Evolutionary conservation across 805 yeast species (phyloP).

Genomic region (Ogataea paraovalis): DNA sequence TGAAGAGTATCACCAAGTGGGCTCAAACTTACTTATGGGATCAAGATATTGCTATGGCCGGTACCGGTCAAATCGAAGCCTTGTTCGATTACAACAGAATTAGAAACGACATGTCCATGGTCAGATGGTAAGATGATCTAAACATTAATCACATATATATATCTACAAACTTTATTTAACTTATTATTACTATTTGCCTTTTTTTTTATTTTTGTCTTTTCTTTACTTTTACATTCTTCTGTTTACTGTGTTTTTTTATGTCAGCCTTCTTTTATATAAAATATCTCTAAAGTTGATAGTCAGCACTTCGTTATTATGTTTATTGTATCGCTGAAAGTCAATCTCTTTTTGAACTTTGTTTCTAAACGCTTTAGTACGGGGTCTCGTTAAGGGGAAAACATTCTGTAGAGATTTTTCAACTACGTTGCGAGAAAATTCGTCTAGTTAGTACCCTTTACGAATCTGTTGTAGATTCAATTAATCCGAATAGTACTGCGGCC

Average conservation of each 20-base stretch:
- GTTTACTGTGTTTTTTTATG: background rate
- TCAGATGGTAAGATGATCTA: constrained; percentile 84
- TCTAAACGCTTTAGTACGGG: no score
- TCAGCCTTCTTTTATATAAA: background rate
- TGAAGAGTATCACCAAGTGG: constrained; percentile 63
- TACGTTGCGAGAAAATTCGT: no score
- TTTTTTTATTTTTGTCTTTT: background rate
- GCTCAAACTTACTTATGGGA: constrained; percentile 77
- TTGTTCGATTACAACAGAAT: constrained; percentile 79
- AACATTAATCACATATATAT: background rate
- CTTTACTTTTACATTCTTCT: background rate
- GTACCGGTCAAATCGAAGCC: constrained; percentile 83
- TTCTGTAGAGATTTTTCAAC: no score
- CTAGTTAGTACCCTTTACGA: no score
- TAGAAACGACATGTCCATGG: constrained; percentile 86
- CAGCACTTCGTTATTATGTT: background rate
- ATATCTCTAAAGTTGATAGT: background rate
- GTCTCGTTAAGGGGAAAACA: no score
- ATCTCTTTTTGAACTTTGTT: no score
- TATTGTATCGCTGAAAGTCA: no score
- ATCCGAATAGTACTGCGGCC: no score
- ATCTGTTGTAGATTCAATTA: no score
- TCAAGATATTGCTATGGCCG: constrained; percentile 78
- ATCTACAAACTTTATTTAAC: background rate
- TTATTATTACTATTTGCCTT: background rate